Evolutionary conservation across 345 rosid species (phyloP), one percentile per base, ranked within the genome.

Genomic region (Gynandropsis gynandra): DNA sequence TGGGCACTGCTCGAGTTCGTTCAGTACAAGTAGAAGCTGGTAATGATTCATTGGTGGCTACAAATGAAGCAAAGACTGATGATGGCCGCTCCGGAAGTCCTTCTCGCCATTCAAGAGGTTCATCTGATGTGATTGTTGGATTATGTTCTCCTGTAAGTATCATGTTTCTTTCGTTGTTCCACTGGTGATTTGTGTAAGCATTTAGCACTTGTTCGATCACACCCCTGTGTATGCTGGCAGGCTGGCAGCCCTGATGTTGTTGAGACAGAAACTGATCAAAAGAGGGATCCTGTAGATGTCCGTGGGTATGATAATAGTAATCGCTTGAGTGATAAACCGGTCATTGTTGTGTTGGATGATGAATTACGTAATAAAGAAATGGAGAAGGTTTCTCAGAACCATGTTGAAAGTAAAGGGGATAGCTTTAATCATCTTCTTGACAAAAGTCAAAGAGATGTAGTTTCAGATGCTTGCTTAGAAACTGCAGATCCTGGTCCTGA

Each of bases 1-100:
- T 51, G 42, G 41, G 14, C 44, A 9, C 16, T 7, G 16, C 44
- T 40, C 7, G 14, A 40, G 17, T 3, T 17, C 44, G n/a, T 17
- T 14, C 19, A 4, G 17, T 46, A 21, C 39, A 56, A 50, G 62
- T 34, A 14, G 19, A 54, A 45, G 18, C 27, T 52, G 39, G 19
- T 18, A 54, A 32, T 46, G 14, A 35, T 37, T 45, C 59, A 27
- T 65, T 58, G 9, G 37, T 41, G 43, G 15, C 36, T 60, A 27
- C 50, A 5, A 14, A 33, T 50, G 44, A 20, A 17, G 16, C 56
- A 20, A 42, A 52, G 18, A 20, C 18, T 38, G 42, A 40, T 38
- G 42, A 40, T 3, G 7, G 49, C 34, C 64, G 13, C 24, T 42
- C 50, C 15, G 35, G 35, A 41, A 19, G 35, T 4, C 42, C 56